Evolutionary conservation across 1,284 basidiomycete genomes (phyloP).

Genomic region (Jaminaea rosea): DNA sequence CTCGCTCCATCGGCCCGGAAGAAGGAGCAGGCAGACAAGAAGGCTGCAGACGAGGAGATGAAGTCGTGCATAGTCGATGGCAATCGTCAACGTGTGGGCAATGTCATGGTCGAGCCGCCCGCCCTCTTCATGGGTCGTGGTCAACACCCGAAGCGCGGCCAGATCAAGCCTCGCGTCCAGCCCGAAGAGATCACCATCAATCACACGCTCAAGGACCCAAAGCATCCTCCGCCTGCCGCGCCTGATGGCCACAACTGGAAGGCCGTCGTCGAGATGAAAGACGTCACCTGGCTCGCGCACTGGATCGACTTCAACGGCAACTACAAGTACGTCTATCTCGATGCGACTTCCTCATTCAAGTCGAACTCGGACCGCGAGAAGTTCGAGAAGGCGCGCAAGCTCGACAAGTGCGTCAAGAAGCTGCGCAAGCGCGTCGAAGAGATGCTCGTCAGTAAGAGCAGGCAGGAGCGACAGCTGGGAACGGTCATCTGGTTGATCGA

Average conservation of each 20-base stretch:
- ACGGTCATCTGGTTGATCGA: constrained; percentile 47
- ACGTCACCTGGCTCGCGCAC: constrained; percentile 44
- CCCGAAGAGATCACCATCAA: constrained; percentile 47
- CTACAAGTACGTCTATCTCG: constrained; percentile 46
- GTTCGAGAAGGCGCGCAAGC: constrained; percentile 43
- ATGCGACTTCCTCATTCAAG: constrained; percentile 43
- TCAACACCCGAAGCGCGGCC: constrained; percentile 94
- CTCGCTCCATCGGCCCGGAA: constrained; percentile 54
- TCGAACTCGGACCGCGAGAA: constrained; percentile 44
- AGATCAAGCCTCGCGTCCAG: constrained; percentile 58
- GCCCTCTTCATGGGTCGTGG: constrained; percentile 94
- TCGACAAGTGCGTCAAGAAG: constrained; percentile 39
- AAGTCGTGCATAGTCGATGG: constrained; percentile 80
- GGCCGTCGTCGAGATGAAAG: constrained; percentile 41
- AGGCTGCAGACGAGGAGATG: constrained; percentile 79
- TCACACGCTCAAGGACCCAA: constrained; percentile 29
- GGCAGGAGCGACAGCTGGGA: constrained; percentile 42
- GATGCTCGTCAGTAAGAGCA: constrained; percentile 38
- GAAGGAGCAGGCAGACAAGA: constrained; percentile 68
- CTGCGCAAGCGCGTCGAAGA: constrained; percentile 36
- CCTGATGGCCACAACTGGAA: constrained; percentile 42
- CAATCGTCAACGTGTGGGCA: constrained; percentile 92
- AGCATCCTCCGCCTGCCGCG: constrained; percentile 36
- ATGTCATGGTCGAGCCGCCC: constrained; percentile 96
- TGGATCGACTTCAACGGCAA: constrained; percentile 45